phyloP scores from a whole-genome alignment of 805 yeast genomes.

The Yarrowia alimentaria region DNA sequence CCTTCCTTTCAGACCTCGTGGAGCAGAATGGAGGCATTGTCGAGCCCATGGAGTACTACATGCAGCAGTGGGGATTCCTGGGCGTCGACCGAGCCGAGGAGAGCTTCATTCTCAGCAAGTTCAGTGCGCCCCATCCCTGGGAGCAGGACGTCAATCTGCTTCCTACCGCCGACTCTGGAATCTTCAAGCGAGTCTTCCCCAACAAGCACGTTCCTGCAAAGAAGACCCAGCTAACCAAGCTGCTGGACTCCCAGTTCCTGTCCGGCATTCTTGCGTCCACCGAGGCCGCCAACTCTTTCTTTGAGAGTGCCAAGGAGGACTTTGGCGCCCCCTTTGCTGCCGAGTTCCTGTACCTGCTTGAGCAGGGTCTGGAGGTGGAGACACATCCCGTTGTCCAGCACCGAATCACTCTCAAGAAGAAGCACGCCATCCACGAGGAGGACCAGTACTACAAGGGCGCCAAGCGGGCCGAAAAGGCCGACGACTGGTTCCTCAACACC shows the following conservation, averaged over 20 bases:
- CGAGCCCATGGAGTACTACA: constrained; percentile 15
- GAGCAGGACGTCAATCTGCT: background rate
- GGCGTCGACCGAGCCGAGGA: constrained; percentile 9
- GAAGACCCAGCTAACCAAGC: constrained; percentile 2
- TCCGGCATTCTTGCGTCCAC: background rate
- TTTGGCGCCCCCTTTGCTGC: constrained; percentile 4
- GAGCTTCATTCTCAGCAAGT: constrained; percentile 10
- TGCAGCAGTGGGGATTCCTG: constrained; percentile 20
- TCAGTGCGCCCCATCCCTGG: background rate
- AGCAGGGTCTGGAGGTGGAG: constrained; percentile 1
- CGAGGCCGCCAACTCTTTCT: constrained; percentile 3
- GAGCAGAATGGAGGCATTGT: constrained; percentile 18
- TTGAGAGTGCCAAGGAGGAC: constrained; percentile 7
- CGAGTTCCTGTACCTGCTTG: constrained; percentile 8
- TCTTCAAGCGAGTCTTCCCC: constrained; percentile 15
- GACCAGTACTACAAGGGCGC: constrained; percentile 6
- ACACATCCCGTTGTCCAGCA: constrained; percentile 2
- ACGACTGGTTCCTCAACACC: constrained; percentile 9
- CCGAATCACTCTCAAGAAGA: background rate
- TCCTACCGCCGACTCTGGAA: constrained; percentile 2
- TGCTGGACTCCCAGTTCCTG: constrained; percentile 9
- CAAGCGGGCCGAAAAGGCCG: constrained; percentile 18
- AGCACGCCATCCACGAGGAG: too few species aligned
- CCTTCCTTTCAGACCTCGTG: constrained; percentile 10
- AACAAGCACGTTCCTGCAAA: constrained; percentile 8